Evolutionary conservation across 768 basidiomycete genomes (phyloP).

Genomic region (Kwoniella mangroviensis): DNA sequence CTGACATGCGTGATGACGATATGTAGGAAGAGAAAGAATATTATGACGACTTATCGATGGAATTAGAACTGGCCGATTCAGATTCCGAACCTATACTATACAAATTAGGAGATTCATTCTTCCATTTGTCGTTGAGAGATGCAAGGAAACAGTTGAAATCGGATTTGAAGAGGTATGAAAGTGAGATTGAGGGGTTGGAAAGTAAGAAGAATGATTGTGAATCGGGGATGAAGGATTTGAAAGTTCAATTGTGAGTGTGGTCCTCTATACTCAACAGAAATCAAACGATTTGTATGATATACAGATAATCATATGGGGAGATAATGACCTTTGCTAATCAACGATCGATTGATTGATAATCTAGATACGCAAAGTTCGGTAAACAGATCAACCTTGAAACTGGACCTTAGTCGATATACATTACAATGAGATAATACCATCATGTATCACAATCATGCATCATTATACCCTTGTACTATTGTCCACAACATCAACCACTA

Average conservation of each 20-base stretch:
- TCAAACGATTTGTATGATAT: no score
- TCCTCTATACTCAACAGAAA: no score
- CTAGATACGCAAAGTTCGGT: slow-evolving; percentile 84
- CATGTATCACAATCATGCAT: slow-evolving; percentile 21
- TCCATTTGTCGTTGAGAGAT: slow-evolving; percentile 72
- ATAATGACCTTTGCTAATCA: no score
- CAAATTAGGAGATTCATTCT: slow-evolving; percentile 85
- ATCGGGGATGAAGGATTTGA: slow-evolving; percentile 57
- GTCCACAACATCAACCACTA: neutral
- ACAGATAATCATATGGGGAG: no score
- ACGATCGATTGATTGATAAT: no score
- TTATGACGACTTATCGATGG: slow-evolving; percentile 82
- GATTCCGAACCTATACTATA: slow-evolving; percentile 77
- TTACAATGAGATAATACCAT: no score
- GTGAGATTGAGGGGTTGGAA: slow-evolving; percentile 45
- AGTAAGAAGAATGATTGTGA: slow-evolving; percentile 52
- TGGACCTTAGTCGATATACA: neutral
- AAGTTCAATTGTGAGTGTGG: slow-evolving; percentile 56
- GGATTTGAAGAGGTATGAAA: slow-evolving; percentile 47
- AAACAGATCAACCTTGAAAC: slow-evolving; percentile 84
- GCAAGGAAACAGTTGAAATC: slow-evolving; percentile 61
- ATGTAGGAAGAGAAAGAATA: slow-evolving; percentile 90
- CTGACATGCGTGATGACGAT: no score
- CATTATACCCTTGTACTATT: slow-evolving; percentile 20
- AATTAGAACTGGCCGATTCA: slow-evolving; percentile 87